Percentiles rank a stretch among this genome's conserved stretches.
Conservation (phyloP, 306 rosid genomes). For the Quercus mongolica region DNA sequence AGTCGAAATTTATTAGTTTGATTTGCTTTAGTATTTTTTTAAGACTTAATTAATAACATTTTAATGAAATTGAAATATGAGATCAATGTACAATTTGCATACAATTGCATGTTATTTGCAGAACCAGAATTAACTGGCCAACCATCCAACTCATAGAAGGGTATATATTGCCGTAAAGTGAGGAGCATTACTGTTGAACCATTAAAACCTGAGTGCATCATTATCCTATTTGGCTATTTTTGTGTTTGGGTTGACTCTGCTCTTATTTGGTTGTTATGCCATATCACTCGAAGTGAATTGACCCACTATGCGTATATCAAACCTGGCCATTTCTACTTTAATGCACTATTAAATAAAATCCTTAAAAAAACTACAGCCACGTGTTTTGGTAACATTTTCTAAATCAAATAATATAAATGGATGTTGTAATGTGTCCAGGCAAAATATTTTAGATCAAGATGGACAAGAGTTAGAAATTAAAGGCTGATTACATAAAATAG, state of each 20-base stretch:
- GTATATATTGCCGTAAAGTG: not conserved
- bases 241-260: slow-evolving; percentile 23
- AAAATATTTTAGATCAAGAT: not conserved
- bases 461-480: slow-evolving; percentile 9
- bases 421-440: not conserved
- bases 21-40: too few species aligned
- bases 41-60: too few species aligned
- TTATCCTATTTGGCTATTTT: not conserved
- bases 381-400: not conserved
- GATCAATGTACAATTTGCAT: too few species aligned
- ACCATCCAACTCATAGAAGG: not conserved
- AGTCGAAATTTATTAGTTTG: too few species aligned
- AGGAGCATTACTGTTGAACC: not conserved
- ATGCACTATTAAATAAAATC: not conserved
- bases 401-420: not conserved
- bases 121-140: not conserved
- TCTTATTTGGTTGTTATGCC: not conserved
- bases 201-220: not conserved
- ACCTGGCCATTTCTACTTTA: not conserved
- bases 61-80: too few species aligned
- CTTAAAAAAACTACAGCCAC: not conserved
- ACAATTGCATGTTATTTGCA: not conserved
- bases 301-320: not conserved
- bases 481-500: not conserved
- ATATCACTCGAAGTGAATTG: not conserved